Evolutionary conservation across 768 basidiomycete genomes (phyloP).

Genomic region (Lactarius deliciosus): DNA sequence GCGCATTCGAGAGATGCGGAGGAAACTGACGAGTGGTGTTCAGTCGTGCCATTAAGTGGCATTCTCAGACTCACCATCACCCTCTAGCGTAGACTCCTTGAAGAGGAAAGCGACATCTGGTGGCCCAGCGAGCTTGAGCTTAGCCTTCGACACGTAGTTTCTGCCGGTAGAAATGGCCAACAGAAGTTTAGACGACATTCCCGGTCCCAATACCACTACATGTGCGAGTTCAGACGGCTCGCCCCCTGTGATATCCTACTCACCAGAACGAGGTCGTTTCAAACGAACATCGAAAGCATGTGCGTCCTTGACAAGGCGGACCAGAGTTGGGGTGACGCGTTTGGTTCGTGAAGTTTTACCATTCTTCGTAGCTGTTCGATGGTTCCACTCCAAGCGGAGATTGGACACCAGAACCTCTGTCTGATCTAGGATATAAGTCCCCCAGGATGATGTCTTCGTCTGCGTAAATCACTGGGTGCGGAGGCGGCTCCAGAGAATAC

Average conservation of each 20-base stretch:
- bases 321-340: conserved; percentile 41
- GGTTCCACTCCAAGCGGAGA: conserved; percentile 65
- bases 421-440: conserved; percentile 65
- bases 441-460: conserved; percentile 51
- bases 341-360: conserved; percentile 29
- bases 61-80: conserved; percentile 35
- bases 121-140: conserved; percentile 53
- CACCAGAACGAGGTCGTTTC: conserved; percentile 49
- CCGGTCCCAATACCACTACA: conserved; percentile 58
- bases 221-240: conserved; percentile 9
- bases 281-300: conserved; percentile 64
- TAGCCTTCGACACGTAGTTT: conserved; percentile 58
- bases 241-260: conserved; percentile 23
- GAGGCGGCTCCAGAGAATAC: conserved; percentile 33
- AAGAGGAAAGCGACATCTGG: conserved; percentile 51
- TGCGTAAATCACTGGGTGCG: background rate
- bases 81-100: conserved; percentile 42
- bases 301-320: conserved; percentile 63
- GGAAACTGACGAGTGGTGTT: conserved; percentile 18
- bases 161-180: conserved; percentile 65
- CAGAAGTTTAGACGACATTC: conserved; percentile 52
- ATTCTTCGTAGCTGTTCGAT: conserved; percentile 41
- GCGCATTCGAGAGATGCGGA: conserved; percentile 38
- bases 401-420: conserved; percentile 65
- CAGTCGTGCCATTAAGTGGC: background rate